Base-by-base conservation (phyloP, 2,329 filamentous ascomycete genomes). In the Fusarium beomiforme region DNA sequence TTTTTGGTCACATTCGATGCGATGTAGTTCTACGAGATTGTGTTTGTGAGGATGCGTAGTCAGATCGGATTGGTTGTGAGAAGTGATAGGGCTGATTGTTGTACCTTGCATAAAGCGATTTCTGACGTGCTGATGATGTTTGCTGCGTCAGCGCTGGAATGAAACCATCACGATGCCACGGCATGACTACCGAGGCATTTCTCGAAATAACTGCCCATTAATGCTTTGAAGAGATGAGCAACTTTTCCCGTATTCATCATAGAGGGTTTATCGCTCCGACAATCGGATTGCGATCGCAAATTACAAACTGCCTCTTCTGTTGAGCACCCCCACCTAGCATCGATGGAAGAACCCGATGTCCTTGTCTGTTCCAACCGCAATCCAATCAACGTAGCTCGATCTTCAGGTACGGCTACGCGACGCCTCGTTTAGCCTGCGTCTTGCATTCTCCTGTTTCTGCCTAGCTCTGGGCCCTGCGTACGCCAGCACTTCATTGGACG, bases 31-130 rank as follows among this genome's bases (percentile, higher is more conserved):
- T 47, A n/a, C 43, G 17, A 61, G 19, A 50, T 49, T 37, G 4
- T 44, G 21, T 16, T 21, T 34, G 19, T 5, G 13, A 5, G 29
- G 10, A 16, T 10, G 5, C 5, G 13, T n/a, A 13, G 8, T 21
- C 26, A 37, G 23, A 56, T 51, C 11, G 17, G 4, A 9, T 29
- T 8, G 29, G 8, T 37, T 41, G 16, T 58, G 51, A 66, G 21
- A 36, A 43, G n/a, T 41, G 44, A 66, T 59, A 66, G 53, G 63
- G 62, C 62, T 65, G 62, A 33, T 34, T 34, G 11, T 8, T 31
- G 44, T 43, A 14, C 26, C 44, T 44, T 44, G 57, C 42, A 41
- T 54, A 12, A 9, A 37, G 31, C 19, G 16, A 34, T 24, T 3
- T 19, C 3, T n/a, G n/a, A 19, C 13, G 21, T 13, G 11, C 31